phyloP scores from a whole-genome alignment of 2,329 filamentous ascomycete species.

The Leptographium flavum region DNA sequence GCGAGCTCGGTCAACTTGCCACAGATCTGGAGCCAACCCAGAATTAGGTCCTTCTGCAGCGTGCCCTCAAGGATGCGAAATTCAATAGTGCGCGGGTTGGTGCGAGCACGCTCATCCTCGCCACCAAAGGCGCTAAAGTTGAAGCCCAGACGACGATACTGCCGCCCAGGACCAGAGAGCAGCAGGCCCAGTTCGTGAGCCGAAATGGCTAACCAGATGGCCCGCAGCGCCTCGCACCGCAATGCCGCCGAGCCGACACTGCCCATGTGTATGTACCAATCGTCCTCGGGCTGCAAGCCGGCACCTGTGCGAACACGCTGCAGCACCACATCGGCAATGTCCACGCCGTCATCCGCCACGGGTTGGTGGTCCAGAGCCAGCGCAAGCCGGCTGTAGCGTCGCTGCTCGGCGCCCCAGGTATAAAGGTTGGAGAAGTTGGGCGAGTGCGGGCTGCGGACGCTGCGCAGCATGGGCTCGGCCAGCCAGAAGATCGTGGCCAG shows the following conservation, averaged over 20 bases:
- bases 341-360: not conserved
- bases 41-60: conserved; percentile 15
- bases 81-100: conserved; percentile 23
- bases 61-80: conserved; percentile 25
- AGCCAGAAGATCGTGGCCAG: conserved; percentile 23
- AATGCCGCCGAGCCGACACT: conserved; percentile 4
- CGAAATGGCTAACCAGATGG: conserved; percentile 17
- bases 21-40: conserved; percentile 21
- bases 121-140: conserved; percentile 25
- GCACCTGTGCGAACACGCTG: not conserved
- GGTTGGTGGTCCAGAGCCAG: conserved; percentile 5
- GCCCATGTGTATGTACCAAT: conserved; percentile 11
- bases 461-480: conserved; percentile 21
- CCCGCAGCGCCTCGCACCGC: conserved; percentile 13
- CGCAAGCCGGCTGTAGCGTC: conserved; percentile 19
- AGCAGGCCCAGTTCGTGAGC: conserved; percentile 19
- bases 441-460: conserved; percentile 21
- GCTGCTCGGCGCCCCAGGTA: conserved; percentile 23
- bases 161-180: conserved; percentile 19
- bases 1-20: conserved; percentile 17
- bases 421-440: conserved; percentile 23
- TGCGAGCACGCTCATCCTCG: conserved; percentile 20
- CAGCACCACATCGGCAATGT: conserved; percentile 4
- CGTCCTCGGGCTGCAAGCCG: conserved; percentile 4
- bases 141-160: conserved; percentile 23